Evolutionary conservation across 2,329 filamentous ascomycete species (phyloP), one percentile per base, ranked within the genome.

Genomic region (Curvularia eragrostidis): DNA sequence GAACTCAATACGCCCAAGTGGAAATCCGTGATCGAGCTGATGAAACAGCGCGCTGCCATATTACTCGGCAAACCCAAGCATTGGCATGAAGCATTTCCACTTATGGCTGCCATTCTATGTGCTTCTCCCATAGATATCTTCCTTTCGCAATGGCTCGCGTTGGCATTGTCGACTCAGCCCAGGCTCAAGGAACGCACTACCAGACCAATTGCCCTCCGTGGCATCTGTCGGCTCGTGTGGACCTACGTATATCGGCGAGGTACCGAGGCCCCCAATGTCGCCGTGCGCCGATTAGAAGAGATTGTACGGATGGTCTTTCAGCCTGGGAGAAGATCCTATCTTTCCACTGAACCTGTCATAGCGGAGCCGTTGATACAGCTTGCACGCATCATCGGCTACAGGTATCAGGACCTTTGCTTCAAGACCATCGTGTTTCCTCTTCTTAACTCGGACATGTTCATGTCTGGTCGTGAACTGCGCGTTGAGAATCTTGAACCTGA

Each of bases 401-500:
- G 91, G 72, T 87, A 96, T 67, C 93, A 94, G 52, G 95, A 99
- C 69, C 89, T 96, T 63, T 98, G 94, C 77, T 97, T 98, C 77
- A 87, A 89, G 65, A 91, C 84, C 46, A 90, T 98, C 63, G 91
- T 99, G n/a, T 98, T 97, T 68, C 95, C 94, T 3, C 80, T 99
- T 36, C 90, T 99, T 72, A 97, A 96, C 72, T 92, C 93, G 1
- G 94, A 97, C 51, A 81, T 93, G n/a, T 95, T 97, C 73, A 83
- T 85, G 26, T 86, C 88, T 18, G 83, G 82, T 81, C 91, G 89
- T 68, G 91, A 97, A 43, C 80, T 95, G 41, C 93, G 87, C 71
- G 90, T 97, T 26, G 95, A 98, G 71, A 91, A 96, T 71, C 84
- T 99, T 61, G 95, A 99, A 61, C 95, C 96, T 0, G 96, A 99